phyloP scores from a whole-genome alignment of 805 yeast species.

The Candida incommunis region DNA sequence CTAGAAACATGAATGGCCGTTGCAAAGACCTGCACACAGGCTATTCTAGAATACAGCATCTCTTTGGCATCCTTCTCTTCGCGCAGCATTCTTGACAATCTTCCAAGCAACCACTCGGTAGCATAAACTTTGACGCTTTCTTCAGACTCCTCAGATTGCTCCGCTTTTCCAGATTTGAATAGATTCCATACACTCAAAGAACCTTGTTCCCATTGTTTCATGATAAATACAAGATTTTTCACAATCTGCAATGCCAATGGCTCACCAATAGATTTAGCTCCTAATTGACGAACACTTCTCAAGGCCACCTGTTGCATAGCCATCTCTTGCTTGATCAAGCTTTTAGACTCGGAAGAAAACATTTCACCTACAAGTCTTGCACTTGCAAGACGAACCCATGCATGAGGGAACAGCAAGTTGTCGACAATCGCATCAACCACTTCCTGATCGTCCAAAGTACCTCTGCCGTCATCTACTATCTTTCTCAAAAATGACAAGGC shows the following conservation, averaged over 20 bases:
- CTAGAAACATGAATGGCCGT: background rate
- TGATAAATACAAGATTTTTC: conserved; percentile 48
- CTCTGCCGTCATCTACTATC: conserved; percentile 20
- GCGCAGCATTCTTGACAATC: conserved; percentile 48
- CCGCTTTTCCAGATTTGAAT: conserved; percentile 3
- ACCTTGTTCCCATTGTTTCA: conserved; percentile 45
- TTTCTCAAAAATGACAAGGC: conserved; percentile 36
- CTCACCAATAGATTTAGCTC: conserved; percentile 61
- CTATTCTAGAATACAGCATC: conserved; percentile 35
- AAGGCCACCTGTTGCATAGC: conserved; percentile 44
- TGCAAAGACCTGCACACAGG: conserved; percentile 24
- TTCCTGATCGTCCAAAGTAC: conserved; percentile 21
- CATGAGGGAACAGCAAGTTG: conserved; percentile 66
- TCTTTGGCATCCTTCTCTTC: conserved; percentile 46
- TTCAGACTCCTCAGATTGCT: conserved; percentile 9
- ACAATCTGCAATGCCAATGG: conserved; percentile 49
- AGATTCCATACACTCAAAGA: conserved; percentile 15
- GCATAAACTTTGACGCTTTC: conserved; percentile 23
- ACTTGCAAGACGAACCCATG: conserved; percentile 73
- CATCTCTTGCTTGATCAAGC: conserved; percentile 33
- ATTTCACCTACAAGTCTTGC: conserved; percentile 43
- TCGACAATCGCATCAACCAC: conserved; percentile 33
- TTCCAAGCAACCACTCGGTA: conserved; percentile 47
- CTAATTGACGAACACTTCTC: conserved; percentile 60
- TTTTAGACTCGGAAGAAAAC: conserved; percentile 20